Evolutionary conservation across 768 basidiomycete genomes (phyloP).

Genomic region (Tulasnella sp.): DNA sequence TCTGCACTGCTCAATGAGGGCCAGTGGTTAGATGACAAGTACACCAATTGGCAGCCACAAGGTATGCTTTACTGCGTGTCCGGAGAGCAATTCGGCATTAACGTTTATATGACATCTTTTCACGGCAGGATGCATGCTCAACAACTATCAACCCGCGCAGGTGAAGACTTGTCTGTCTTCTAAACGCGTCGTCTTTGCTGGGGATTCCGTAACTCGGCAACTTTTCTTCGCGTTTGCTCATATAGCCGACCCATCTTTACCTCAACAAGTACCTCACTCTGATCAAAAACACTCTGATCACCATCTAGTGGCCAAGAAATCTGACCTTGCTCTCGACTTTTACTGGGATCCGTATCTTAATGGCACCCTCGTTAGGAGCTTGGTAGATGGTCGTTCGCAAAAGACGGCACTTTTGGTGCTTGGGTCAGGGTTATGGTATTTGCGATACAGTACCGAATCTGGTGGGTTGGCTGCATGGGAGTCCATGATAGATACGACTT

Average conservation of each 20-base stretch:
- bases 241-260: conserved; percentile 43
- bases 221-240: conserved; percentile 66
- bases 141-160: conserved; percentile 46
- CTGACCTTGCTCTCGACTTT: conserved; percentile 39
- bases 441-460: conserved; percentile 56
- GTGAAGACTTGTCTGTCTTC: conserved; percentile 42
- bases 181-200: conserved; percentile 58
- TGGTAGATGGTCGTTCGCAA: conserved; percentile 29
- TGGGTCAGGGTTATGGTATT: conserved; percentile 82
- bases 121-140: conserved; percentile 61
- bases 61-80: conserved; percentile 33
- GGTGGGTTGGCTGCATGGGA: conserved; percentile 74
- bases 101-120: conserved; percentile 2
- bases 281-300: conserved; percentile 60
- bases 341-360: conserved; percentile 86
- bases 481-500: conserved; percentile 51
- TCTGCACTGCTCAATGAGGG: conserved; percentile 55
- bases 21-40: conserved; percentile 57
- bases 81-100: conserved; percentile 11
- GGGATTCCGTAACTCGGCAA: conserved; percentile 71
- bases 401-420: conserved; percentile 59
- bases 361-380: conserved; percentile 37
- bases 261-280: conserved; percentile 39
- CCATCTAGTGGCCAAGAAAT: conserved; percentile 35
- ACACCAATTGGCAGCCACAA: conserved; percentile 77